Evolutionary conservation across 2,329 filamentous ascomycete genomes (phyloP).

Genomic region (Aspergillus novofumigatus): DNA sequence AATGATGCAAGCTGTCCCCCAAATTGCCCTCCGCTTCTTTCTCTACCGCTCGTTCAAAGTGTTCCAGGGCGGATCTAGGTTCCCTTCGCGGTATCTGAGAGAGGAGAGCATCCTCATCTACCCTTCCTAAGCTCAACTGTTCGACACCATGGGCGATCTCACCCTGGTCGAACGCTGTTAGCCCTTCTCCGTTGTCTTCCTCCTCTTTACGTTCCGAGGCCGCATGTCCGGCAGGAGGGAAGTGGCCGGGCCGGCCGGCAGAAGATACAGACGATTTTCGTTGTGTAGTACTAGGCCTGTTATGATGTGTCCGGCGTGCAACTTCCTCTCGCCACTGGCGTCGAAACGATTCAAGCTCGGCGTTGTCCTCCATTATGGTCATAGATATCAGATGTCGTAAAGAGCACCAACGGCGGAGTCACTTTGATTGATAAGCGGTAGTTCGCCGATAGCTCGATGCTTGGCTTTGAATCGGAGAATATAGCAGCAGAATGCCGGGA

Average conservation of each 20-base stretch:
- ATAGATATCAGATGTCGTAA: constrained; percentile 9
- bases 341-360: constrained; percentile 82
- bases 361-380: constrained; percentile 45
- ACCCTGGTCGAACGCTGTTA: constrained; percentile 20
- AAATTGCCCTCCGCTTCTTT: constrained; percentile 80
- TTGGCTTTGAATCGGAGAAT: not conserved
- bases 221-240: constrained; percentile 39
- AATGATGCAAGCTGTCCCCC: constrained; percentile 82
- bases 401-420: constrained; percentile 16
- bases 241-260: constrained; percentile 22
- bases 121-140: constrained; percentile 29
- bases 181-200: constrained; percentile 28
- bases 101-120: constrained; percentile 39
- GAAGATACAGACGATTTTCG: constrained; percentile 12
- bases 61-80: constrained; percentile 76
- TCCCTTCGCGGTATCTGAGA: constrained; percentile 36
- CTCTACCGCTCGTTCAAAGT: constrained; percentile 88
- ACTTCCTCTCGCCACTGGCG: constrained; percentile 84
- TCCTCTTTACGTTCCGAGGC: constrained; percentile 37
- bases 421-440: constrained; percentile 19
- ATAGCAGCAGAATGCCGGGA: not conserved
- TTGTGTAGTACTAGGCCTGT: constrained; percentile 10
- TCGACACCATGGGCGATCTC: constrained; percentile 35
- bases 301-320: constrained; percentile 42
- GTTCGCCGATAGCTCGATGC: not conserved